Evolutionary conservation across 768 basidiomycete genomes (phyloP).

Genomic region (Coprinopsis strossmayeri): DNA sequence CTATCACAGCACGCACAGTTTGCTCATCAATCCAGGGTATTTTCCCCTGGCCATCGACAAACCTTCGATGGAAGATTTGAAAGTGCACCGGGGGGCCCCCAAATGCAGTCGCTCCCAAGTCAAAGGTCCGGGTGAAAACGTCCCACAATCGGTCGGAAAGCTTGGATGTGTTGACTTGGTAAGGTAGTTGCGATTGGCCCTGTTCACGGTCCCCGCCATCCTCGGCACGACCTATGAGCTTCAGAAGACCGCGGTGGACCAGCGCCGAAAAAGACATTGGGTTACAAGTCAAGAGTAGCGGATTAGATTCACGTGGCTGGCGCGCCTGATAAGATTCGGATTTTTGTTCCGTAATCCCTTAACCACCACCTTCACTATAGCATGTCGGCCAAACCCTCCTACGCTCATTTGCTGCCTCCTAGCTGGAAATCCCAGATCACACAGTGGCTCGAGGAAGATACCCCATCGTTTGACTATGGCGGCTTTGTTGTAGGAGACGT

Average conservation of each 20-base stretch:
- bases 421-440: constrained; percentile 83
- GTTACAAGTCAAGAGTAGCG: too few relatives aligned
- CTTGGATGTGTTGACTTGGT: constrained; percentile 13
- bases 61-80: constrained; percentile 34
- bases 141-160: constrained; percentile 22
- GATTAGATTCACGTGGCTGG: too few relatives aligned
- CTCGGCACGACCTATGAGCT: not conserved
- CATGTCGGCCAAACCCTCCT: constrained; percentile 22
- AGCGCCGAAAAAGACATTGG: constrained; percentile 9
- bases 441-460: constrained; percentile 87
- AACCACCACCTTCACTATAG: too few relatives aligned
- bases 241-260: constrained; percentile 2
- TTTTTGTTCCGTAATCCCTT: too few relatives aligned
- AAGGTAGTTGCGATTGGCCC: not conserved
- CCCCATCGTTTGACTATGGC: constrained; percentile 93
- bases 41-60: constrained; percentile 28
- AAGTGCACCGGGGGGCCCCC: constrained; percentile 46
- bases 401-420: constrained; percentile 80
- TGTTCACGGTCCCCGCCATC: not conserved
- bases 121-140: constrained; percentile 27
- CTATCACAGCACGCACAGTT: constrained; percentile 32
- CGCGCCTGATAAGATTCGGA: too few relatives aligned
- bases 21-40: constrained; percentile 34
- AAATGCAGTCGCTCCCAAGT: constrained; percentile 39
- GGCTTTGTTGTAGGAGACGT: constrained; percentile 95